Conservation (phyloP, 75 land plant genomes). For the Pseudotsuga menziesii region DNA sequence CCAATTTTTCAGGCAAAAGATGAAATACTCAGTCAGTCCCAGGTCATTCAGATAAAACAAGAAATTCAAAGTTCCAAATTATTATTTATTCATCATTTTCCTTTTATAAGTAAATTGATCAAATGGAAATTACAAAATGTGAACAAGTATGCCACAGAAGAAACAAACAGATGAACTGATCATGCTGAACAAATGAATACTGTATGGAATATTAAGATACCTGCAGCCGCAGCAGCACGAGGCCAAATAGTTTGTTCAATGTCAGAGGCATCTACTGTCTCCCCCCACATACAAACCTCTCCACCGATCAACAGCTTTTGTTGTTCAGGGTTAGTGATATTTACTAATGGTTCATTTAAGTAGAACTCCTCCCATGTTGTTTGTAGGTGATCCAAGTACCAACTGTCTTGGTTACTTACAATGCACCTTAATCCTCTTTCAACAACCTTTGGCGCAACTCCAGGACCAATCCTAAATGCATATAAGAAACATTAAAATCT, state of each 20-base stretch:
- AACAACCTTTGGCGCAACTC: constrained; percentile 58
- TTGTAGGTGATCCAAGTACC: constrained; percentile 88
- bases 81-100: too few species aligned
- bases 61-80: too few species aligned
- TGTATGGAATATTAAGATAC: constrained; percentile 20
- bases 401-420: constrained; percentile 77
- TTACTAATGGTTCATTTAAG: constrained; percentile 62
- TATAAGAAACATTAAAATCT: neutral
- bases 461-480: constrained; percentile 49
- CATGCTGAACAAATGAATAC: neutral
- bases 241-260: constrained; percentile 93
- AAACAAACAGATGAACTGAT: too few species aligned
- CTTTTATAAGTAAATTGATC: neutral
- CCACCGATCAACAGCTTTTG: constrained; percentile 77
- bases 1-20: neutral
- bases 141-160: too few species aligned
- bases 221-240: constrained; percentile 97
- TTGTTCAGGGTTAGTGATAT: constrained; percentile 43
- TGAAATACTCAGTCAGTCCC: neutral
- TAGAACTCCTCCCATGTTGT: constrained; percentile 74
- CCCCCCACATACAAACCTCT: constrained; percentile 99
- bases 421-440: constrained; percentile 73
- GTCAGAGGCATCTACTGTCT: constrained; percentile 68
- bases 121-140: neutral
- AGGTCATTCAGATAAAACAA: too few species aligned